Conservation (phyloP, 208 protist species). For the Vickermania spadyakhi region DNA sequence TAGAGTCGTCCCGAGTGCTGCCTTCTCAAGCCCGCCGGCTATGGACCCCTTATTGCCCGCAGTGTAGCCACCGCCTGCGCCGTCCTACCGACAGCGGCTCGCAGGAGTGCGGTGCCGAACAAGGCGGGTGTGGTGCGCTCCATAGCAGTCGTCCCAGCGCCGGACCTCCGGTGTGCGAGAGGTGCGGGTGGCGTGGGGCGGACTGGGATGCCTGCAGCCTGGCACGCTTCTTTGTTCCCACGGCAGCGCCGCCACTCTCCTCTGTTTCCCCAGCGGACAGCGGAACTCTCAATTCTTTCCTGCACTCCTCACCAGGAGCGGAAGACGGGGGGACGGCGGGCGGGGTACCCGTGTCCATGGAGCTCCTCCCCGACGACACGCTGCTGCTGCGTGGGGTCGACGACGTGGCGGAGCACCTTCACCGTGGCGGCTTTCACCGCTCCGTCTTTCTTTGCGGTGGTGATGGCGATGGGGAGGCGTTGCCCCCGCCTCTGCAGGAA, state of each 20-base stretch:
- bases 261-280: not conserved
- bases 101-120: too few relatives aligned
- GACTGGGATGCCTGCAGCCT: not conserved
- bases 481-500: not conserved
- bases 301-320: too few relatives aligned
- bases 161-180: not conserved
- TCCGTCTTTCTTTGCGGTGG: constrained; percentile 16
- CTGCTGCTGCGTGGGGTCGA: constrained; percentile 63
- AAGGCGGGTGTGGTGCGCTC: not conserved
- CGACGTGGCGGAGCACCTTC: constrained; percentile 48
- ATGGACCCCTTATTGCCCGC: not conserved
- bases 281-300: not conserved
- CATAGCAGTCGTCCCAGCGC: not conserved
- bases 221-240: not conserved
- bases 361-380: constrained; percentile 72
- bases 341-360: constrained; percentile 39
- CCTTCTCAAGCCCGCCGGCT: not conserved
- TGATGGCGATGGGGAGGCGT: constrained; percentile 5
- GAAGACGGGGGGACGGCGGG: constrained; percentile 14
- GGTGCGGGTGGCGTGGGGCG: not conserved
- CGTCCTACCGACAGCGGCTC: not conserved
- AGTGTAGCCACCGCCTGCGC: not conserved
- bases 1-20: not conserved
- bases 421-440: constrained; percentile 67
- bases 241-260: not conserved